Base-by-base conservation (phyloP, 1,284 basidiomycete genomes). In the Leccinum laetum region DNA sequence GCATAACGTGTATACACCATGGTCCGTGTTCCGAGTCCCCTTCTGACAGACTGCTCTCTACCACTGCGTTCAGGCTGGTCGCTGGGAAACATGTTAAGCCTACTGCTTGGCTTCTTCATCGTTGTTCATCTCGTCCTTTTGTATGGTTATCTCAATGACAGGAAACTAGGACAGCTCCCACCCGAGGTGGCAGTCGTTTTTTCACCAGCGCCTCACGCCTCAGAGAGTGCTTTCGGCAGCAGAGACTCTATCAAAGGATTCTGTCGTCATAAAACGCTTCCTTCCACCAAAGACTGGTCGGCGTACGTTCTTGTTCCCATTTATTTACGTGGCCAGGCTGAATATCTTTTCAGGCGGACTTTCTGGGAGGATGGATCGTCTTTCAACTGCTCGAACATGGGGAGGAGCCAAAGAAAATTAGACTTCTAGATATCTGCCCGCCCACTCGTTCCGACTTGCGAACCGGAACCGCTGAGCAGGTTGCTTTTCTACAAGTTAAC, bases 341-440 rank as follows among this genome's bases (percentile, higher is more conserved):
- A 70, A 55, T 57, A 7, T 14, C 61, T 55, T 35, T 13, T n/a
- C 65, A 91, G 88, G 85, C 86, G 2, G 90, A 90, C 0, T 91
- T 91, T 65, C 73, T 92, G 6, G 90, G 90, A 9, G 88, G 89
- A 11, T 93, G 91, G 91, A 86, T 93, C 49, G 86, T 89, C 6
- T 76, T 85, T 0, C 86, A 89, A 61, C 79, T 93, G 2, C 67
- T 92, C 8, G 78, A 85, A 56, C 84, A 90, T 2, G 91, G 91
- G 1, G 91, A 92, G 74, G 82, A 90, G 65, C 86, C 88, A 0
- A 79, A 78, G 58, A 79, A 77, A 11, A 91, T 92, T 32, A 81
- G 90, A n/a, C 78, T 92, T 5, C 69, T 92, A 26, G 91, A 93
- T 73, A 80, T 92, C 41, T 83, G 83, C 16, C 71, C 78, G 4